These are phyloP conservation scores for Takashimella koratensis DNA, from an alignment of 1,284 basidiomycete species.

Conservation along the genomic window DNA sequence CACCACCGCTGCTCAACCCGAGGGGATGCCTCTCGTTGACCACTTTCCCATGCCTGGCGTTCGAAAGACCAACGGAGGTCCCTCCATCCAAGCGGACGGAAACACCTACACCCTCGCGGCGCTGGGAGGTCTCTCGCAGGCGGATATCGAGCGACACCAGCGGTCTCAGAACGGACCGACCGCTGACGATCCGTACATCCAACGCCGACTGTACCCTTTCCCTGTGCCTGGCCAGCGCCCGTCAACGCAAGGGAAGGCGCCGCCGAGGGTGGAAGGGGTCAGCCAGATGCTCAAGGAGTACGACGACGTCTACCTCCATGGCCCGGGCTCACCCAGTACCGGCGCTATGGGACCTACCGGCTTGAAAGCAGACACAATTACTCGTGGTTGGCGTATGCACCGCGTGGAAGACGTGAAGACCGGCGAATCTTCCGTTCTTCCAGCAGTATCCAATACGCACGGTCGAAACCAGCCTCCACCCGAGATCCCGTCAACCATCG, in stretches of 20 bases:
- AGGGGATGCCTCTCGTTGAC: neutral
- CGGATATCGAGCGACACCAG: constrained; percentile 24
- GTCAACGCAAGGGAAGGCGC: neutral
- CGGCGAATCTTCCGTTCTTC: no score
- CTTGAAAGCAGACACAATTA: neutral
- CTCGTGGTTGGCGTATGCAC: neutral
- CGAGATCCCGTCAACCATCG: neutral
- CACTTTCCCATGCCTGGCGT: neutral
- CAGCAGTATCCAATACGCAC: no score
- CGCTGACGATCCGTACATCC: constrained; percentile 12
- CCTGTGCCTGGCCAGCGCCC: constrained; percentile 10
- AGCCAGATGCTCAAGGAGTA: neutral
- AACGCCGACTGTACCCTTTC: constrained; percentile 8
- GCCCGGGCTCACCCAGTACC: neutral
- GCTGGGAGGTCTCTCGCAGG: constrained; percentile 1
- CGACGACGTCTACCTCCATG: neutral
- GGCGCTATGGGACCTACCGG: neutral
- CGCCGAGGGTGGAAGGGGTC: neutral
- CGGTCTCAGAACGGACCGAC: constrained; percentile 17
- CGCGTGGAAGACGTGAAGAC: neutral
- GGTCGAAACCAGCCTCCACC: neutral
- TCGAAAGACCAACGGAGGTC: neutral
- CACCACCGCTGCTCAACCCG: no score
- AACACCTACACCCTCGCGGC: neutral
- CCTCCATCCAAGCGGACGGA: neutral